Conservation (phyloP, 2,329 filamentous ascomycete species). For the Tolypocladium sp. region DNA sequence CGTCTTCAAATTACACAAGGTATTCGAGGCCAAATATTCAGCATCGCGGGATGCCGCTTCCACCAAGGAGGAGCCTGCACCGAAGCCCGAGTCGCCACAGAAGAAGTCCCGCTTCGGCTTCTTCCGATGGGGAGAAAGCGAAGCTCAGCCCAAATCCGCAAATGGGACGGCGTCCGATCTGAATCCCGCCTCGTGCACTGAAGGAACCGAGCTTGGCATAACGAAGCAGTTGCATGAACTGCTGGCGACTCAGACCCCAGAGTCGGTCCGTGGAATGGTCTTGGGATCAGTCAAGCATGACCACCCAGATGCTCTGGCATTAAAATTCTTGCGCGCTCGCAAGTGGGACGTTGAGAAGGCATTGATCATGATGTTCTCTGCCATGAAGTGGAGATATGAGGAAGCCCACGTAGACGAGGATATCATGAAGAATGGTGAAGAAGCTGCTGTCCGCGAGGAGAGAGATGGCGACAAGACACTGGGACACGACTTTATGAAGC, state of each 20-base stretch:
- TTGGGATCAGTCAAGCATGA: conserved; percentile 96
- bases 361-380: conserved; percentile 86
- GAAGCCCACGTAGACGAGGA: conserved; percentile 90
- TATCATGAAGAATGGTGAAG: conserved; percentile 71
- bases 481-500: conserved; percentile 69
- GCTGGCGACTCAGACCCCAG: conserved; percentile 65
- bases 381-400: conserved; percentile 79
- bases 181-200: conserved; percentile 42
- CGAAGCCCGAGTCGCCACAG: conserved; percentile 50
- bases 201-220: conserved; percentile 83
- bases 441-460: conserved; percentile 50
- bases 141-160: conserved; percentile 24
- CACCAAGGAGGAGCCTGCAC: neutral
- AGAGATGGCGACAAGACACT: conserved; percentile 51
- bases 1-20: conserved; percentile 66
- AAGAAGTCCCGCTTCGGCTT: conserved; percentile 60
- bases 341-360: conserved; percentile 98
- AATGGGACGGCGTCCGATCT: conserved; percentile 20
- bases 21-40: conserved; percentile 23
- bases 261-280: conserved; percentile 69
- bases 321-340: conserved; percentile 78
- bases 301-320: conserved; percentile 74
- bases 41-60: conserved; percentile 10
- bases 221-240: conserved; percentile 79
- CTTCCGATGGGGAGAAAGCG: conserved; percentile 56